phyloP scores from a whole-genome alignment of 805 yeast genomes.

The Lipomyces japonicus region DNA sequence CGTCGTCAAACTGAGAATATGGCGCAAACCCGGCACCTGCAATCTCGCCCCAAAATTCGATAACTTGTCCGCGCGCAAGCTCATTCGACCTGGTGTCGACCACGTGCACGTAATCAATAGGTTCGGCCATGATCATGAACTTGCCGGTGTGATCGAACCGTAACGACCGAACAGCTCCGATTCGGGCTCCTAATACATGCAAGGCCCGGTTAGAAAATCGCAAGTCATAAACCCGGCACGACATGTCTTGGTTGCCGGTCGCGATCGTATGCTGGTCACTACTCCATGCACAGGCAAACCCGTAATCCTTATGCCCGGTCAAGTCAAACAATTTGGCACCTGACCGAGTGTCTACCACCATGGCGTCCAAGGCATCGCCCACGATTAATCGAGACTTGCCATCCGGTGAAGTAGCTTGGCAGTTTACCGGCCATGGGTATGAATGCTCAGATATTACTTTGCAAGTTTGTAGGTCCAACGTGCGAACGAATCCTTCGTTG shows the following conservation, averaged over 20 bases:
- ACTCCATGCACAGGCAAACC: slow-evolving; percentile 61
- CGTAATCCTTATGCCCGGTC: slow-evolving; percentile 52
- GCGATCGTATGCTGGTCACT: slow-evolving; percentile 44
- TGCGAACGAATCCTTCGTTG: slow-evolving; percentile 47
- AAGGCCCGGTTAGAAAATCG: slow-evolving; percentile 35
- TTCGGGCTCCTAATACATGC: slow-evolving; percentile 38
- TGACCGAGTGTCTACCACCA: slow-evolving; percentile 46
- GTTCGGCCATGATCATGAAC: slow-evolving; percentile 53
- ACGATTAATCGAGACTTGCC: slow-evolving; percentile 45
- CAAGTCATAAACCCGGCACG: slow-evolving; percentile 47
- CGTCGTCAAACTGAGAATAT: slow-evolving; percentile 5
- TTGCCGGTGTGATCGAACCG: slow-evolving; percentile 48
- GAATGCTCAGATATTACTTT: slow-evolving; percentile 21
- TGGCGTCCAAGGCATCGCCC: slow-evolving; percentile 48
- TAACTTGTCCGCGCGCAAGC: slow-evolving; percentile 41
- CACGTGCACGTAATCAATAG: slow-evolving; percentile 55
- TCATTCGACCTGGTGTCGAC: slow-evolving; percentile 40
- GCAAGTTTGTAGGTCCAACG: slow-evolving; percentile 40
- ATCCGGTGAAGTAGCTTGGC: slow-evolving; percentile 46
- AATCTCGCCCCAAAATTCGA: slow-evolving; percentile 56
- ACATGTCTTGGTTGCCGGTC: slow-evolving; percentile 61
- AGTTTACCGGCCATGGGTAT: slow-evolving; percentile 51
- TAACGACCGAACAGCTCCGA: slow-evolving; percentile 53
- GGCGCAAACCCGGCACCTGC: slow-evolving; percentile 49
- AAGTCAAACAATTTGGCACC: slow-evolving; percentile 30